phyloP scores from a whole-genome alignment of 2,329 filamentous ascomycete species.

The Fusarium sp. region DNA sequence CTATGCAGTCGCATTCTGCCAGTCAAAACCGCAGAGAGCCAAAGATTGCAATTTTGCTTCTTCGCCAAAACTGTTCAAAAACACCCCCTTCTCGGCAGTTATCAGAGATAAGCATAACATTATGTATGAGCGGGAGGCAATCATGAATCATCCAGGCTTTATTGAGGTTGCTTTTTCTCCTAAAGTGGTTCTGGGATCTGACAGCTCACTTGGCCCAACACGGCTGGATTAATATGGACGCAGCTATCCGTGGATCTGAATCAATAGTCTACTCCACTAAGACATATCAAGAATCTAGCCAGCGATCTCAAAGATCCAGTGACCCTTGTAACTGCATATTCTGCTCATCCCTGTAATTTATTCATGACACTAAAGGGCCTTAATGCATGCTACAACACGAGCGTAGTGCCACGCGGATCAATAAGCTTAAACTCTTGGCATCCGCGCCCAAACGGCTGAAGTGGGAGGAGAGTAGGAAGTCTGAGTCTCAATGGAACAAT shows the following conservation, averaged over 20 bases:
- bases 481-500: not conserved
- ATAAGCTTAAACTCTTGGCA: not conserved
- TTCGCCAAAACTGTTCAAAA: accelerated
- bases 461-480: not conserved
- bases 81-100: not conserved
- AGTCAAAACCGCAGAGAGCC: accelerated
- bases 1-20: not conserved
- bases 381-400: not conserved
- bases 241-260: not conserved
- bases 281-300: not conserved
- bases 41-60: accelerated
- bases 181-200: accelerated
- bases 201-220: not conserved
- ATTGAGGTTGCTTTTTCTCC: not conserved
- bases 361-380: not conserved
- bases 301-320: not conserved
- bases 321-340: not conserved
- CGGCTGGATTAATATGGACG: not conserved
- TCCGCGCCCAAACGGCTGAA: not conserved
- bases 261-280: not conserved
- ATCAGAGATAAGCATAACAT: accelerated
- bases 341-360: no score
- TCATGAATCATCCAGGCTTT: not conserved
- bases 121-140: not conserved
- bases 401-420: not conserved